Evolutionary conservation across 352 stramenopile species (phyloP).

Genomic region (Globisporangium acanthophoron): DNA sequence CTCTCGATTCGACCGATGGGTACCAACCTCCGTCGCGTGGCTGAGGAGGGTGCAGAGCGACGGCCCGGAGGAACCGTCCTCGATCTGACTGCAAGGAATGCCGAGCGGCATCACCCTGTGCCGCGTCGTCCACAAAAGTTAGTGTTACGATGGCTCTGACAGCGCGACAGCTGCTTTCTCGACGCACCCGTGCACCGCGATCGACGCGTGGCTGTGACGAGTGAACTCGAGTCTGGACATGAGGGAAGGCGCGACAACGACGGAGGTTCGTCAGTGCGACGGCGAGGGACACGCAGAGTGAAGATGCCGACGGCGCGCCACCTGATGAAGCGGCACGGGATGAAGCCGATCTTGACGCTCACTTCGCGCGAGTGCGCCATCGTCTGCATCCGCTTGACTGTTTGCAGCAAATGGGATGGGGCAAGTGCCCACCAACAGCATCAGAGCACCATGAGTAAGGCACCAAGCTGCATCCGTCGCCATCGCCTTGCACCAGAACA

Average conservation of each 20-base stretch:
- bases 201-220: slow-evolving; percentile 39
- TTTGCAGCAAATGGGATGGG: neutral
- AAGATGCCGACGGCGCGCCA: slow-evolving; percentile 1
- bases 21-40: slow-evolving; percentile 47
- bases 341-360: slow-evolving; percentile 45
- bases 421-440: too few species aligned
- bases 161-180: neutral
- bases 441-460: too few species aligned
- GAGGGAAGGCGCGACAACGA: neutral
- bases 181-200: slow-evolving; percentile 59
- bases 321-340: slow-evolving; percentile 61
- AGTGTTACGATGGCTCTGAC: neutral
- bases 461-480: neutral
- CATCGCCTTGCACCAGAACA: neutral
- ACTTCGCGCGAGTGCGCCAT: slow-evolving; percentile 58
- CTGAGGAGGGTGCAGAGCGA: slow-evolving; percentile 58
- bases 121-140: too few species aligned
- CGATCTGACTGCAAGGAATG: slow-evolving; percentile 45
- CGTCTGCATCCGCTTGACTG: slow-evolving; percentile 46
- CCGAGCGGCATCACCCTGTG: slow-evolving; percentile 40
- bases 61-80: slow-evolving; percentile 34
- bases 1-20: neutral
- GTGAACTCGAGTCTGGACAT: slow-evolving; percentile 44
- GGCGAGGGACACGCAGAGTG: neutral
- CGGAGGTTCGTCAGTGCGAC: too few species aligned